phyloP scores from a whole-genome alignment of 768 basidiomycete species.

The Boletus tylopilopsis region DNA sequence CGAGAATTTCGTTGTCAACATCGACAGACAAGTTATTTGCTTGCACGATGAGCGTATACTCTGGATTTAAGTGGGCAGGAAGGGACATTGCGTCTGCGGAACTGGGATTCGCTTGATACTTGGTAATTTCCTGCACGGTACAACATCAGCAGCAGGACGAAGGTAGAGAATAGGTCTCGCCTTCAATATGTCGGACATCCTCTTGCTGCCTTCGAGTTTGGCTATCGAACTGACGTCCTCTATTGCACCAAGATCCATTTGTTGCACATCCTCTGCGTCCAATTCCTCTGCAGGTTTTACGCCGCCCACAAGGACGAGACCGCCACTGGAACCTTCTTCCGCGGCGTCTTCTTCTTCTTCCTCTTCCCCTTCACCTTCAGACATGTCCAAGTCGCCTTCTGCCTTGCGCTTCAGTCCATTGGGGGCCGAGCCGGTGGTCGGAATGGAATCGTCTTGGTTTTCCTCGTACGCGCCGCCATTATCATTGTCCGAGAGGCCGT shows the following conservation, averaged over 20 bases:
- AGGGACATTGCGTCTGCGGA: conserved; percentile 73
- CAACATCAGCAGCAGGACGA: not conserved
- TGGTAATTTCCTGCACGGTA: conserved; percentile 72
- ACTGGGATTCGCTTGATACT: conserved; percentile 78
- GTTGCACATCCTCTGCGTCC: conserved; percentile 89
- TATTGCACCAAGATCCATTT: conserved; percentile 84
- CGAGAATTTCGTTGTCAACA: conserved; percentile 94
- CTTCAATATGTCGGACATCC: conserved; percentile 83
- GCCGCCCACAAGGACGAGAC: conserved; percentile 80
- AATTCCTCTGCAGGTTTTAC: conserved; percentile 93
- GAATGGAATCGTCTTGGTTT: conserved; percentile 23
- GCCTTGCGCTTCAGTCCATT: conserved; percentile 65
- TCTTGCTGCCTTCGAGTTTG: conserved; percentile 82
- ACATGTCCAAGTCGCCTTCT: conserved; percentile 49
- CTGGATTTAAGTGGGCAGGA: conserved; percentile 85
- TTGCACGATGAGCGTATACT: conserved; percentile 94
- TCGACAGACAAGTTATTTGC: conserved; percentile 98
- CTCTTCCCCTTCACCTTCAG: conserved; percentile 48
- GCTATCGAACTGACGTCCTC: conserved; percentile 88
- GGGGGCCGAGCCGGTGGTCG: conserved; percentile 12
- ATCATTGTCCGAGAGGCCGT: conserved; percentile 75
- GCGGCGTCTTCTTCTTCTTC: conserved; percentile 37
- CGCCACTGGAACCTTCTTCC: conserved; percentile 41
- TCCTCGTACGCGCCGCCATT: conserved; percentile 53
- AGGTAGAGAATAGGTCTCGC: conserved; percentile 36